Percentiles rank a stretch among this genome's conserved stretches.
phyloP scores from a whole-genome alignment of 2,329 filamentous ascomycete species.

The Aureobasidium subglaciale region DNA sequence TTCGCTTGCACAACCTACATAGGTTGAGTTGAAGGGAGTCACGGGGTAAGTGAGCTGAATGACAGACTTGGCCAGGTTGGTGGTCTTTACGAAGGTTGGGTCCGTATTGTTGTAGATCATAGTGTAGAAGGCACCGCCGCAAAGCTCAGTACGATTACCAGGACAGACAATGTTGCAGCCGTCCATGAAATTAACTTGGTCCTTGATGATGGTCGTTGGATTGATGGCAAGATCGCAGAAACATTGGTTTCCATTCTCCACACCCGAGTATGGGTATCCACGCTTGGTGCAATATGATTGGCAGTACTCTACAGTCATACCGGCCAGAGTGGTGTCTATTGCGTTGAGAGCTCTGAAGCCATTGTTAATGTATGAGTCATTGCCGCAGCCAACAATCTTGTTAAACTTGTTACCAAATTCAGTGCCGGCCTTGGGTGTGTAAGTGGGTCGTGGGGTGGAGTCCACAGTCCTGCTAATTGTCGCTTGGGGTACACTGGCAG shows the following conservation, averaged over 20 bases:
- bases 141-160: slow-evolving; percentile 22
- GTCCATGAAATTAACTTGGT: slow-evolving; percentile 23
- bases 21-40: slow-evolving; percentile 24
- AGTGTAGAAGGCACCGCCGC: slow-evolving; percentile 27
- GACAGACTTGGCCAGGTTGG: slow-evolving; percentile 12
- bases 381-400: slow-evolving; percentile 31
- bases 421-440: slow-evolving; percentile 22
- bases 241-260: slow-evolving; percentile 29
- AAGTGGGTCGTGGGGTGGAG: slow-evolving; percentile 25
- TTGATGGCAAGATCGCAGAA: slow-evolving; percentile 29
- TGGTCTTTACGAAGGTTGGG: slow-evolving; percentile 21
- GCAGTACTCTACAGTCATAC: slow-evolving; percentile 30
- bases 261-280: slow-evolving; percentile 26
- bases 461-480: slow-evolving; percentile 24
- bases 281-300: slow-evolving; percentile 25
- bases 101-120: slow-evolving; percentile 29
- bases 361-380: slow-evolving; percentile 23
- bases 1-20: slow-evolving; percentile 54
- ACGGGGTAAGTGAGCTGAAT: slow-evolving; percentile 13
- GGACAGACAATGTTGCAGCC: slow-evolving; percentile 24
- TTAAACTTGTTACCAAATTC: slow-evolving; percentile 24
- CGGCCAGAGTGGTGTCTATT: slow-evolving; percentile 20
- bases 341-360: slow-evolving; percentile 22
- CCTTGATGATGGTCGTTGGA: slow-evolving; percentile 20
- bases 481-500: slow-evolving; percentile 20